phyloP scores from a whole-genome alignment of 179 eudicot genomes.

The Sideroxylon spinosum region DNA sequence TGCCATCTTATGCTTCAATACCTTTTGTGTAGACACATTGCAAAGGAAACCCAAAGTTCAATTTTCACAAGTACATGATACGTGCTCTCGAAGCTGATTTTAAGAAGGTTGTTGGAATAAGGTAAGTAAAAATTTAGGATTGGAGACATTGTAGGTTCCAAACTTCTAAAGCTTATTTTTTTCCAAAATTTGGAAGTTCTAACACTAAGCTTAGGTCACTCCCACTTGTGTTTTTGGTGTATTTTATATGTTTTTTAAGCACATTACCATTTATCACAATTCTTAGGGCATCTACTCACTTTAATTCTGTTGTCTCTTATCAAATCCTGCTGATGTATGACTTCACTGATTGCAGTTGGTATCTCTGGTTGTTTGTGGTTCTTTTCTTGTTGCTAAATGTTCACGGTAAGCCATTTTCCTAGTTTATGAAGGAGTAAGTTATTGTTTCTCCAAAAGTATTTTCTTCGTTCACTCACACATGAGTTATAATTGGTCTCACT shows the following conservation, averaged over 20 bases:
- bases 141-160: not conserved
- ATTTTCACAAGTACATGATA: slow-evolving; percentile 64
- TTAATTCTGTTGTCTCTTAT: not conserved
- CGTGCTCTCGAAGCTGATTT: slow-evolving; percentile 63
- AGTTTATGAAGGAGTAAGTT: not conserved
- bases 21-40: slow-evolving; percentile 44
- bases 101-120: slow-evolving; percentile 72
- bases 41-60: slow-evolving; percentile 34
- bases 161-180: not conserved
- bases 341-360: slow-evolving; percentile 60
- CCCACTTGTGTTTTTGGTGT: too few species aligned
- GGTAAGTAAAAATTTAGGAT: slow-evolving; percentile 32
- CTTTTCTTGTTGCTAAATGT: slow-evolving; percentile 71
- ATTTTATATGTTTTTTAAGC: too few species aligned
- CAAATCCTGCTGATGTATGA: not conserved
- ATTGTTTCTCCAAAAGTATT: not conserved
- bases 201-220: too few species aligned
- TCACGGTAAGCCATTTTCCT: slow-evolving; percentile 36
- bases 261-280: too few species aligned
- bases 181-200: too few species aligned
- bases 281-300: not conserved
- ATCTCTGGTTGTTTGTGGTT: slow-evolving; percentile 85
- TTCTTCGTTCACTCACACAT: not conserved
- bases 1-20: too few species aligned
- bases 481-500: not conserved